phyloP scores from a whole-genome alignment of 2,329 filamentous ascomycete species.

The Podosphaera fusca region DNA sequence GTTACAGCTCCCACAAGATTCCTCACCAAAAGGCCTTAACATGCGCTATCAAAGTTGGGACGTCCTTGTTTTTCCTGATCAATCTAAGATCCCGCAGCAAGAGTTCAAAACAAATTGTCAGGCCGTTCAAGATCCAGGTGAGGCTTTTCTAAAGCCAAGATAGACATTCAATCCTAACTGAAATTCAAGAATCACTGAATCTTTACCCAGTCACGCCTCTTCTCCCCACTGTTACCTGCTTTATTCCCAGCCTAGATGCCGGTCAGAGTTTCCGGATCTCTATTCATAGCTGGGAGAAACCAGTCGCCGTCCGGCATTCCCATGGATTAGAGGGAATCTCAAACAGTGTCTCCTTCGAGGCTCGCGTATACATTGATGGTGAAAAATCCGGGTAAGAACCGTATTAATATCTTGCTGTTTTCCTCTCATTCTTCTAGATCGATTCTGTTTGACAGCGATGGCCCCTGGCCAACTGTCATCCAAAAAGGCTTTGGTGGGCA shows the following conservation, averaged over 20 bases:
- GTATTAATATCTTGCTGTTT: not conserved
- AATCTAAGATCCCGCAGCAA: slow-evolving; percentile 45
- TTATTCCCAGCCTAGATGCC: slow-evolving; percentile 38
- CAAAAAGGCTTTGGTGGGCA: slow-evolving; percentile 20
- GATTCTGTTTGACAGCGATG: slow-evolving; percentile 27
- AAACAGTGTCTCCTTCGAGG: slow-evolving; percentile 37
- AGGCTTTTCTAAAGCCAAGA: slow-evolving; percentile 1
- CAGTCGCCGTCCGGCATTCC: slow-evolving; percentile 33
- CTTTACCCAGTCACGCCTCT: slow-evolving; percentile 4
- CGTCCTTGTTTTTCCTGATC: slow-evolving; percentile 50
- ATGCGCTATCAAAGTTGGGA: slow-evolving; percentile 85
- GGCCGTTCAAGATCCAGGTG: slow-evolving; percentile 29
- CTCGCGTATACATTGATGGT: slow-evolving; percentile 47
- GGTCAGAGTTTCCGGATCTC: slow-evolving; percentile 46
- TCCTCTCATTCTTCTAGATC: slow-evolving; percentile 10
- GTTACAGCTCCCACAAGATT: not conserved
- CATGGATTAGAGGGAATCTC: slow-evolving; percentile 29
- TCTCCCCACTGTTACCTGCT: slow-evolving; percentile 47
- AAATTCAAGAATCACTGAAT: slow-evolving; percentile 6
- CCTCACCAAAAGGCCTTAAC: slow-evolving; percentile 1
- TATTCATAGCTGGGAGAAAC: slow-evolving; percentile 48
- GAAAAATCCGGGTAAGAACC: slow-evolving; percentile 9
- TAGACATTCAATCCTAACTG: not conserved
- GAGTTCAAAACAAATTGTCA: slow-evolving; percentile 67
- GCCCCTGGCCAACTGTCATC: slow-evolving; percentile 26